phyloP scores from a whole-genome alignment of 768 basidiomycete genomes.

The Xerocomellus amylosporus region DNA sequence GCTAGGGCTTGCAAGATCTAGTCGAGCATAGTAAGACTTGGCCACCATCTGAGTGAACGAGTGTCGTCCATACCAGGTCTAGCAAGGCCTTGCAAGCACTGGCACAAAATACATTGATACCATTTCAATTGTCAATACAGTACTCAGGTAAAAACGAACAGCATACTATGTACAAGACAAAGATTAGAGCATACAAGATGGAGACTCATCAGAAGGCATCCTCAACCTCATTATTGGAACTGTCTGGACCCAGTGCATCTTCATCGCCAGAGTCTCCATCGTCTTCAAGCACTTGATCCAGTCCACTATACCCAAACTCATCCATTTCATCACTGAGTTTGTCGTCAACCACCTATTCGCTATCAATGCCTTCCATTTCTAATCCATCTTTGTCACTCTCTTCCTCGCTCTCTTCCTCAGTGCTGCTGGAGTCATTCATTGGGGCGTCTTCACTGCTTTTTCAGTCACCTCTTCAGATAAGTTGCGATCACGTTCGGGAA shows the following conservation, averaged over 20 bases:
- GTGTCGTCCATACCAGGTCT: no score
- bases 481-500: background rate
- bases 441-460: background rate
- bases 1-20: no score
- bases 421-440: background rate
- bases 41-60: no score
- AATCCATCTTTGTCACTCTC: background rate
- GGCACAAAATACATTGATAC: no score
- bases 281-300: background rate
- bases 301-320: background rate
- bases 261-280: background rate
- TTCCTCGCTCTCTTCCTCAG: background rate
- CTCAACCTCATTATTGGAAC: no score
- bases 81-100: no score
- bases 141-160: no score
- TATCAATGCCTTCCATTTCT: background rate
- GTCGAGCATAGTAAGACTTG: no score
- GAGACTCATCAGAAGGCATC: no score
- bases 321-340: background rate
- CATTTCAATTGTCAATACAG: no score
- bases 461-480: background rate
- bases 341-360: background rate
- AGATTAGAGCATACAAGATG: no score
- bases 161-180: no score
- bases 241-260: background rate